A percentile compares a stretch with the other conserved stretches of the same genome.
phyloP scores from a whole-genome alignment of 169 alveolate species.

The Theileria orientalis region DNA sequence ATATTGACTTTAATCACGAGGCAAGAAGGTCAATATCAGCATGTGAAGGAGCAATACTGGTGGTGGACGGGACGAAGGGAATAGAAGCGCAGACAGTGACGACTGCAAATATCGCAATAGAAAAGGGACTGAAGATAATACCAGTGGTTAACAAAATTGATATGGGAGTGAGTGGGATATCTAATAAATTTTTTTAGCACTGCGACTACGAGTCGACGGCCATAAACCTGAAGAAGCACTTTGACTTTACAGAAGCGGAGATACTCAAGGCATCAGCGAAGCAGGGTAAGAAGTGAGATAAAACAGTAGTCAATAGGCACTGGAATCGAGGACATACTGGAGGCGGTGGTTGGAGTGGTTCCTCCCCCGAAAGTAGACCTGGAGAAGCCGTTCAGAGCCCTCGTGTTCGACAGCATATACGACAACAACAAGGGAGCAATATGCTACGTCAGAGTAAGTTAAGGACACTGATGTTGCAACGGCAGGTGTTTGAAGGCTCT shows the following conservation, averaged over 20 bases:
- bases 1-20: slow-evolving; percentile 92
- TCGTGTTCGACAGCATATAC: slow-evolving; percentile 89
- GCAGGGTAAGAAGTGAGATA: slow-evolving; percentile 63
- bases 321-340: slow-evolving; percentile 80
- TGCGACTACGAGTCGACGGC: slow-evolving; percentile 68
- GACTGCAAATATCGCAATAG: slow-evolving; percentile 83
- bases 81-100: slow-evolving; percentile 92
- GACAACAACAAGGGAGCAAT: slow-evolving; percentile 89
- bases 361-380: slow-evolving; percentile 81
- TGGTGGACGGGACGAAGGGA: slow-evolving; percentile 92
- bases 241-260: slow-evolving; percentile 75
- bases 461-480: neutral
- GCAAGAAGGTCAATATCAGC: slow-evolving; percentile 90
- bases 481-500: slow-evolving; percentile 68
- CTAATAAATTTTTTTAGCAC: neutral
- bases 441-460: slow-evolving; percentile 74
- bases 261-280: slow-evolving; percentile 87
- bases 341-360: slow-evolving; percentile 73
- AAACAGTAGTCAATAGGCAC: slow-evolving; percentile 12
- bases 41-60: slow-evolving; percentile 90
- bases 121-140: slow-evolving; percentile 84
- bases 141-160: slow-evolving; percentile 93
- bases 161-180: slow-evolving; percentile 45
- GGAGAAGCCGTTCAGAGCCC: slow-evolving; percentile 81
- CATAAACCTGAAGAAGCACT: slow-evolving; percentile 55